A percentile compares a stretch with the other conserved stretches of the same genome.
Conservation (phyloP, 2,329 filamentous ascomycete species). For the Neurospora crassa region DNA sequence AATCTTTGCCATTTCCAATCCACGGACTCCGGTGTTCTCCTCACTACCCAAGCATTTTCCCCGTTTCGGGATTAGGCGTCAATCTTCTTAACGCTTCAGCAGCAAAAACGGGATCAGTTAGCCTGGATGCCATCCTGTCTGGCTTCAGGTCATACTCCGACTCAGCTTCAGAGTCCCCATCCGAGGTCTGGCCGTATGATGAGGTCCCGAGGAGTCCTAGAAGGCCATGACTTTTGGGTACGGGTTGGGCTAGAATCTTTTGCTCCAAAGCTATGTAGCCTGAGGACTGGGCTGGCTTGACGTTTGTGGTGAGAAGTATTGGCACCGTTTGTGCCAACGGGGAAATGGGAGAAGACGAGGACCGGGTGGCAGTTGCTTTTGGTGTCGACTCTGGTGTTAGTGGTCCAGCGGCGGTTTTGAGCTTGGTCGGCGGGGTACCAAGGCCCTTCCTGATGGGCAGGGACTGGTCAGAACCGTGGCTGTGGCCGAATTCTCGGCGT, state of each 20-base stretch:
- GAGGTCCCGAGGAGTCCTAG: neutral
- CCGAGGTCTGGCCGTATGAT: neutral
- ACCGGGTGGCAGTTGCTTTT: conserved; percentile 14
- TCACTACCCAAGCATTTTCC: conserved; percentile 16
- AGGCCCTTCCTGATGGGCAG: conserved; percentile 45
- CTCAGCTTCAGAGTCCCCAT: conserved; percentile 24
- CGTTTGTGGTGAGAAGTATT: conserved; percentile 17
- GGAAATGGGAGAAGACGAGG: conserved; percentile 32
- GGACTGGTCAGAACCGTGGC: conserved; percentile 35
- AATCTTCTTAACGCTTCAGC: conserved; percentile 22
- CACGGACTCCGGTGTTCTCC: neutral
- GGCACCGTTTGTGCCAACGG: neutral
- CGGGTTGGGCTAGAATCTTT: neutral
- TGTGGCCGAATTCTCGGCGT: conserved; percentile 32
- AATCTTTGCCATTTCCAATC: neutral
- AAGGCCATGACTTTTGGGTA: neutral
- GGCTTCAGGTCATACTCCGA: conserved; percentile 53
- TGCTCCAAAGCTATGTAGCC: conserved; percentile 27
- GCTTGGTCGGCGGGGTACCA: conserved; percentile 28
- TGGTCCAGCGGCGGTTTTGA: conserved; percentile 22
- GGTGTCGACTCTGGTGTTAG: conserved; percentile 1
- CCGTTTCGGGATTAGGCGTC: conserved; percentile 39
- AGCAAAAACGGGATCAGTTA: conserved; percentile 37
- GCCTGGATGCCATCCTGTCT: conserved; percentile 51
- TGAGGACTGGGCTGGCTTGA: conserved; percentile 43